Conservation (phyloP, 352 stramenopile genomes). For the Phytophthora pinifolia region DNA sequence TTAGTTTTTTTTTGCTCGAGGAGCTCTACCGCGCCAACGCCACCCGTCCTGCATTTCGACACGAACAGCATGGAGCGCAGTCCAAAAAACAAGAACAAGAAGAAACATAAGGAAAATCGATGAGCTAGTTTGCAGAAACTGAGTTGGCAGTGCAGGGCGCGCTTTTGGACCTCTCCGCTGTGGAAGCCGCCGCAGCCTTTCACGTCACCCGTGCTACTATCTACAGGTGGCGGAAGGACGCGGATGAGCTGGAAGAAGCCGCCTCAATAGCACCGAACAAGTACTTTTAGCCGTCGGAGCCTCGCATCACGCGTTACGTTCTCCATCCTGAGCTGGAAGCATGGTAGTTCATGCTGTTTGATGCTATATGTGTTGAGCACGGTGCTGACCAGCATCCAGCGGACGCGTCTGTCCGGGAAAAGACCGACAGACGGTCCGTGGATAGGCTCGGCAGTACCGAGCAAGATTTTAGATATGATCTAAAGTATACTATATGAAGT, state of each 20-base stretch:
- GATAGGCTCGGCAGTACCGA: no score
- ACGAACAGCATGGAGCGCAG: background rate
- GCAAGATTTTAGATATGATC: no score
- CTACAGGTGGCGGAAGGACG: conserved; percentile 5
- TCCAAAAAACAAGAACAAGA: conserved; percentile 7
- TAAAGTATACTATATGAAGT: no score
- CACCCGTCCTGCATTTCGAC: background rate
- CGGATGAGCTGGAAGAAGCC: background rate
- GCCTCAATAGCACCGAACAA: conserved; percentile 1
- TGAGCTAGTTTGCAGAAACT: background rate
- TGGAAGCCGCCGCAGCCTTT: background rate
- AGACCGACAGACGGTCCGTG: no score
- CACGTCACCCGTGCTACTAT: background rate
- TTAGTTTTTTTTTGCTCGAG: background rate
- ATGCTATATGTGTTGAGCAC: background rate
- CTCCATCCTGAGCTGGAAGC: background rate
- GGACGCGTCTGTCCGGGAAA: no score
- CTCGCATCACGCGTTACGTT: background rate
- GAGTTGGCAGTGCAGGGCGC: background rate
- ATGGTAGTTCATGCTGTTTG: background rate
- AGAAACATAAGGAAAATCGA: background rate
- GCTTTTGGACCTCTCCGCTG: background rate
- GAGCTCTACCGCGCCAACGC: background rate
- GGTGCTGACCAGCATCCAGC: no score
- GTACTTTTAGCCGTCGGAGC: background rate